These are phyloP conservation scores for Phytopythium montanum DNA, from an alignment of 352 stramenopile genomes.

Conservation along the genomic window DNA sequence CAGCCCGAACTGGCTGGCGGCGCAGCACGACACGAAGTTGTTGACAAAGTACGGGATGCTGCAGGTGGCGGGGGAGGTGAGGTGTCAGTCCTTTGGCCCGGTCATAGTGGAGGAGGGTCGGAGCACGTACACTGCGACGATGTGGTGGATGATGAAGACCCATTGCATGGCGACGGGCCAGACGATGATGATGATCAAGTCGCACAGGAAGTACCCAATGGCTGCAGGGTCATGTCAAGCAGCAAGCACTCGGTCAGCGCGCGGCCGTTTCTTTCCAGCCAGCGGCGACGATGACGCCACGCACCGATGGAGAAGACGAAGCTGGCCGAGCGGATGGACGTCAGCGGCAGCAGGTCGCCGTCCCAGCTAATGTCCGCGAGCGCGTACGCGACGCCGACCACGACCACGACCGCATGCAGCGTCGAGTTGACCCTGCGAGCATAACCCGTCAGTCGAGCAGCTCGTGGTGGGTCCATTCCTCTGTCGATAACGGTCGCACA, in stretches of 20 bases:
- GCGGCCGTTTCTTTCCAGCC: background rate
- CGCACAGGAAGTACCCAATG: constrained; percentile 77
- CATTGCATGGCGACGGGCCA: constrained; percentile 75
- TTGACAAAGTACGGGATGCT: constrained; percentile 84
- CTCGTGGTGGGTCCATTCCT: no score
- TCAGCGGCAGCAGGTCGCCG: constrained; percentile 62
- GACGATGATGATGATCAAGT: constrained; percentile 76
- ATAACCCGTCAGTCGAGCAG: background rate
- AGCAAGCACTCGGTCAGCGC: background rate
- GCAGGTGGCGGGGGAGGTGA: background rate
- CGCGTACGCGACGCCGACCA: constrained; percentile 61
- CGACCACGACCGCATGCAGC: constrained; percentile 61
- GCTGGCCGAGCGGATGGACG: constrained; percentile 64
- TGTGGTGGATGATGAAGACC: constrained; percentile 78
- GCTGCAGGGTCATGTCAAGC: constrained; percentile 22
- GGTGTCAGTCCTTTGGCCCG: background rate
- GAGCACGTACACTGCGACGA: constrained; percentile 68
- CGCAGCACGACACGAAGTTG: constrained; percentile 83
- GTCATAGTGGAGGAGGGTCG: background rate
- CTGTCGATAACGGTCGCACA: no score
- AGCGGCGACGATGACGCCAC: background rate
- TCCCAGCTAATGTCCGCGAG: constrained; percentile 64
- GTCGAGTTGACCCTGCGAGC: constrained; percentile 70
- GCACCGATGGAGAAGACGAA: constrained; percentile 83
- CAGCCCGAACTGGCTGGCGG: constrained; percentile 67